Evolutionary conservation across 179 eudicot species (phyloP), one percentile per base, ranked within the genome.

Genomic region (Vitellaria paradoxa): DNA sequence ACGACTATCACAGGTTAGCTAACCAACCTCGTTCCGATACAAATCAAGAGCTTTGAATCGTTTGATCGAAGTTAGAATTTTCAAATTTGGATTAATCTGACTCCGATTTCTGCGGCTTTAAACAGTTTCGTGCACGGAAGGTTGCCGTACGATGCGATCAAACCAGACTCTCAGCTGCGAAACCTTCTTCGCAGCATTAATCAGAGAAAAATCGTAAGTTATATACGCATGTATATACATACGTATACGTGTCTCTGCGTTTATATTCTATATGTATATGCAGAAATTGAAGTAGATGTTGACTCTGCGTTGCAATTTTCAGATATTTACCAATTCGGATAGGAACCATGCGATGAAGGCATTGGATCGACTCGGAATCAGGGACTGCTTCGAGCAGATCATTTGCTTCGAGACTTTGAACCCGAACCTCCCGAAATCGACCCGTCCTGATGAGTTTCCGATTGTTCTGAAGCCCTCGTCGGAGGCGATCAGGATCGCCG

Each of bases 281-380:
- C 17, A 18, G 30, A 60, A 47, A 69, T 15, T 20, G 12, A 4
- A 20, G 11, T 6, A 15, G 10, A 37, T 4, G 3, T 70, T 15
- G 45, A 70, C 52, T 13, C 13, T 56, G 7, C 5, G 50, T 65
- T 72, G 66, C 5, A 47, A 7, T 50, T 42, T 55, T 17, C 90
- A 94, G 97, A 88, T 94, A 40, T 94, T 94, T 69, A 94, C 98
- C 3, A 94, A 94, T 80, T 94, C 98, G 6, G 97, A 94, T 75
- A 20, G 80, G 42, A 81, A 74, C 40, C 98, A 94, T 61, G 98
- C 98, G 13, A 85, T 56, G 52, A 89, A 88, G 82, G 96, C 81
- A 17, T 77, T 94, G 75, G 83, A 68, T 60, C 86, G 90, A 42
- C 86, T 94, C 0, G 97, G 97, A 52, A 75, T 94, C 42, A 84